phyloP scores from a whole-genome alignment of 23 red algal genomes.

The Cyanidium caldarium region DNA sequence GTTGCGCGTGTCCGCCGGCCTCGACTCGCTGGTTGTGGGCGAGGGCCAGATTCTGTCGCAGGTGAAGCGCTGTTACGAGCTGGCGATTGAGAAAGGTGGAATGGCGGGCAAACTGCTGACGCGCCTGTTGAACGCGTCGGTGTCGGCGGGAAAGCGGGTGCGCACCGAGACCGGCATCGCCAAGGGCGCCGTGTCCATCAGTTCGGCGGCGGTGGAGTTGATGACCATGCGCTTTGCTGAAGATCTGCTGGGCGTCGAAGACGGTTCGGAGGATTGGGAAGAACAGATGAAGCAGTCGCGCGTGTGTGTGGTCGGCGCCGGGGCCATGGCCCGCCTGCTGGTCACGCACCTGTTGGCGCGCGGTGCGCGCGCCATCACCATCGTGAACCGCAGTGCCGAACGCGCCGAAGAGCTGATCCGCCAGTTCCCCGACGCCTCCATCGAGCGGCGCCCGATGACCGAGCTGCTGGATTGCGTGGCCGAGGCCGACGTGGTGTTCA shows the following conservation, averaged over 20 bases:
- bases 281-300: conserved; percentile 9
- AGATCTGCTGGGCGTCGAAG: conserved; percentile 23
- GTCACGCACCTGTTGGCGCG: conserved; percentile 70
- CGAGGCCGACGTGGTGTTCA: conserved; percentile 62
- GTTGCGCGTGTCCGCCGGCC: conserved; percentile 57
- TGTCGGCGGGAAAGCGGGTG: conserved; percentile 93
- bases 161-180: conserved; percentile 84
- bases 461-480: conserved; percentile 40
- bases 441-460: conserved; percentile 27
- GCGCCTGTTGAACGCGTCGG: conserved; percentile 55
- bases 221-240: conserved; percentile 28
- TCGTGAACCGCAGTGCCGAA: conserved; percentile 65
- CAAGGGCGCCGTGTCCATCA: conserved; percentile 87
- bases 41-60: conserved; percentile 96
- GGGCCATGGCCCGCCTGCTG: conserved; percentile 76
- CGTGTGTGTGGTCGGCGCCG: conserved; percentile 80
- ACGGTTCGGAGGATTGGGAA: too few species aligned
- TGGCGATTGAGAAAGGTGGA: conserved; percentile 61
- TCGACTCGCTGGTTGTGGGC: conserved; percentile 89
- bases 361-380: conserved; percentile 31
- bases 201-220: conserved; percentile 81
- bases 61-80: conserved; percentile 81
- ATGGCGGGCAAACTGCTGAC: conserved; percentile 72
- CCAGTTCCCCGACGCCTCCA: conserved; percentile 64
- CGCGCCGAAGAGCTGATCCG: conserved; percentile 64